Percentiles rank a stretch among this genome's conserved stretches.
These are phyloP conservation scores for Medicago arabica DNA, from an alignment of 306 rosid genomes.

Conservation along the genomic window DNA sequence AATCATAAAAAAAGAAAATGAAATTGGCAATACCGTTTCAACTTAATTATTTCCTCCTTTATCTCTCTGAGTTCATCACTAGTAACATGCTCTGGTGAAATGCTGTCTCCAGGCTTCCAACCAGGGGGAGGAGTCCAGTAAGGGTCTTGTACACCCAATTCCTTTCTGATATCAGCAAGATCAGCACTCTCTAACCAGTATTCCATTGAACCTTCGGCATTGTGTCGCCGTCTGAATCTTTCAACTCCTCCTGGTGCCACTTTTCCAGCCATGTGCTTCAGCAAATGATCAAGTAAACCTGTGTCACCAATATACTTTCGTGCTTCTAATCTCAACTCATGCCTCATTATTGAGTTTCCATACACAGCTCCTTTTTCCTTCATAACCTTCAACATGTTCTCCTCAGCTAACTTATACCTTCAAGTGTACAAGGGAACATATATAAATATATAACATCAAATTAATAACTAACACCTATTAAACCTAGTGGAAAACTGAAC, in stretches of 20 bases:
- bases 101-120: constrained; percentile 83
- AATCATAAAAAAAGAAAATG: not conserved
- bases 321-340: constrained; percentile 78
- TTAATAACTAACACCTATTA: not conserved
- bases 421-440: constrained; percentile 23
- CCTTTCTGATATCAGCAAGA: constrained; percentile 60
- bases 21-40: constrained; percentile 55
- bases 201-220: constrained; percentile 92
- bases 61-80: constrained; percentile 57
- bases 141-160: constrained; percentile 84
- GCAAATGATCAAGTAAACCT: constrained; percentile 86
- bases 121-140: constrained; percentile 91
- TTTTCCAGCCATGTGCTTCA: constrained; percentile 94
- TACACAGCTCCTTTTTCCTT: constrained; percentile 64
- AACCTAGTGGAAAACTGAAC: not conserved
- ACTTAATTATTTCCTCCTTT: constrained; percentile 60
- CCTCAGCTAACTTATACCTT: constrained; percentile 84
- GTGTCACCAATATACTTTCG: constrained; percentile 88
- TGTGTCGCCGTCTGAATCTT: constrained; percentile 81
- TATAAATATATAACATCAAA: not conserved
- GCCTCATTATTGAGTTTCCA: constrained; percentile 78
- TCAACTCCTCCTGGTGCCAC: constrained; percentile 82
- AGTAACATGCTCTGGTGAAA: constrained; percentile 63
- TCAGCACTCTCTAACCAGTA: constrained; percentile 95
- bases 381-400: constrained; percentile 77